Base-by-base conservation (phyloP, 768 basidiomycete species). In the Leccinum ochraceum region DNA sequence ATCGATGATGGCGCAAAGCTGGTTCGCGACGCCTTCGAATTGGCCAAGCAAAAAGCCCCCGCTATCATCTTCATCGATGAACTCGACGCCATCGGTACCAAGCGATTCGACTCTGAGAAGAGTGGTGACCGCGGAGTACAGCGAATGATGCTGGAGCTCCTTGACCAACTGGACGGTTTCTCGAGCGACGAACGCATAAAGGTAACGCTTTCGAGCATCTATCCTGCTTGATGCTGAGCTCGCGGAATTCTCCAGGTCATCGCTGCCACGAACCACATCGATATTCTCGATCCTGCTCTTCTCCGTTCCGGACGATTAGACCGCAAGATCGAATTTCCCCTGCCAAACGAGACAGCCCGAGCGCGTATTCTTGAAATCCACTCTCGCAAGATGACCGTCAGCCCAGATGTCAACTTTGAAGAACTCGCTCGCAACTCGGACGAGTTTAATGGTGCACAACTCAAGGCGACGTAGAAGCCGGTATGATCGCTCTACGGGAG, bases 41-140 rank as follows among this genome's bases (percentile, higher is more conserved):
- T 99, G 51, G 97, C 97, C 17, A 98, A 98, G 76, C 92, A 97
- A 81, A 98, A 98, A 71, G 92, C 95, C 2, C 95, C 95, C 6
- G 91, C 95, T n/a, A 98, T 98, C 75, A 98, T 98, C 75, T 98
- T 98, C 78, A 98, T 98, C 66, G 96, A 98, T 69, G 96, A 98
- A 71, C 76, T 98, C 71, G 96, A 98, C 74, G 95, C 95, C n/a
- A 96, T 98, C 67, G 96, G 96, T 46, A 98, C 96, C 11, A 98
- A 98, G 74, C 91, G 97, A 8, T 98, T 98, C 71, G 97, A 99
- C 71, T 95, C 92, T 17, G 96, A 98, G 77, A 99, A 98, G 83
- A 93, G 93, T 69, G 97, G 97, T 63, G 97, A 99, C 75, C 86
- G 97, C 73, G 97, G 98, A 73, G 97, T 99, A n/a, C 97, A 99